phyloP scores from a whole-genome alignment of 495 filamentous ascomycete genomes.

The Pseudotulostoma volvatum region DNA sequence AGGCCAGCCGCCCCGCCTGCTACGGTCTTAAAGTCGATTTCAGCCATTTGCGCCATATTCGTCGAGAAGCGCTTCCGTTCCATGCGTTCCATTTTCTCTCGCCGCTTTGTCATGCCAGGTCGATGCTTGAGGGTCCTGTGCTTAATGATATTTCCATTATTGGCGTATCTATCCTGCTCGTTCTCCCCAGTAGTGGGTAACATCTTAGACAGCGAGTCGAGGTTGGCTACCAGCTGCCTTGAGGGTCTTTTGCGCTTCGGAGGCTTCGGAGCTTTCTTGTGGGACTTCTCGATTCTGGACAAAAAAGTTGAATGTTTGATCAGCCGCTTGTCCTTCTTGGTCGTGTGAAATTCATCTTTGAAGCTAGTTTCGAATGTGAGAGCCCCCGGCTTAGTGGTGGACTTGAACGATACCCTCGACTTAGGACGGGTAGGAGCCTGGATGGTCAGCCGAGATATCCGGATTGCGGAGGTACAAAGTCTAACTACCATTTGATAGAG shows the following conservation, averaged over 20 bases:
- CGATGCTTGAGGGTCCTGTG: constrained; percentile 53
- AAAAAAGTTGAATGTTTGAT: constrained; percentile 66
- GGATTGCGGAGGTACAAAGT: too few relatives aligned
- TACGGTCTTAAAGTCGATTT: constrained; percentile 8
- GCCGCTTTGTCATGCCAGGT: constrained; percentile 69
- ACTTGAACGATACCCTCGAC: constrained; percentile 14
- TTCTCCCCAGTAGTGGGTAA: constrained; percentile 40
- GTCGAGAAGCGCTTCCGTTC: constrained; percentile 70
- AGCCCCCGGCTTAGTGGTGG: constrained; percentile 13
- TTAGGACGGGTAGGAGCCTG: constrained; percentile 17
- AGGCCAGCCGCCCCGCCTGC: constrained; percentile 7
- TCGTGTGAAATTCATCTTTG: constrained; percentile 37
- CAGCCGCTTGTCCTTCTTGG: constrained; percentile 60
- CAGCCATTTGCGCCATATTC: constrained; percentile 53
- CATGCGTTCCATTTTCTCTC: constrained; percentile 55
- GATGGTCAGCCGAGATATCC: too few relatives aligned
- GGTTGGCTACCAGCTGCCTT: constrained; percentile 62
- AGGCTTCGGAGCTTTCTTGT: constrained; percentile 32
- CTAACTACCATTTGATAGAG: too few relatives aligned
- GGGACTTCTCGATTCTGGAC: constrained; percentile 51
- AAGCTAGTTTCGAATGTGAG: too few relatives aligned
- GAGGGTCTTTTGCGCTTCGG: constrained; percentile 47
- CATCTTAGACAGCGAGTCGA: constrained; percentile 63
- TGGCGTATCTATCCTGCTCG: constrained; percentile 17
- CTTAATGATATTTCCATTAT: constrained; percentile 35